These are phyloP conservation scores for Pleurotus platypus DNA, from an alignment of 768 basidiomycete species.

Conservation along the genomic window DNA sequence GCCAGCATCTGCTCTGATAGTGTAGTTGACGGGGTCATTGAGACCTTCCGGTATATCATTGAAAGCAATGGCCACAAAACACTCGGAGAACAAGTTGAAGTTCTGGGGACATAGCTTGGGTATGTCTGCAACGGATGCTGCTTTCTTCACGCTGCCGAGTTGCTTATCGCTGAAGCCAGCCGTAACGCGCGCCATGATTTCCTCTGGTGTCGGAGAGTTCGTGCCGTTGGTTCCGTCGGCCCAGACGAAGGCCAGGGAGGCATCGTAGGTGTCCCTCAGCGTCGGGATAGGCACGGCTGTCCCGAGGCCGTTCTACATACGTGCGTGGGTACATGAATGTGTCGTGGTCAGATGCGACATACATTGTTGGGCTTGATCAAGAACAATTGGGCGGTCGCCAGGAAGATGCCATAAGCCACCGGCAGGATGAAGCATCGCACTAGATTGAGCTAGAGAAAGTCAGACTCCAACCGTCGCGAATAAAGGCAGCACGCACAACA, in stretches of 20 bases:
- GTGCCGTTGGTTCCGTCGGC: constrained; percentile 60
- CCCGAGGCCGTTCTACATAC: constrained; percentile 59
- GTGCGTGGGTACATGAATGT: too few relatives aligned
- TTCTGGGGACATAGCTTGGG: constrained; percentile 64
- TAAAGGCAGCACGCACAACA: constrained; percentile 39
- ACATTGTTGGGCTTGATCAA: constrained; percentile 60
- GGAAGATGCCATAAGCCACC: constrained; percentile 63
- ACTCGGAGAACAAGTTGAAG: constrained; percentile 65
- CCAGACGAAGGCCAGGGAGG: constrained; percentile 57
- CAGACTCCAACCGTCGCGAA: not conserved
- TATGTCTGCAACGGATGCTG: constrained; percentile 46
- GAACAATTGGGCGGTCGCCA: constrained; percentile 61
- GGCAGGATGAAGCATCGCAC: constrained; percentile 62
- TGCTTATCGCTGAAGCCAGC: constrained; percentile 46
- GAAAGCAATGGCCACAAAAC: constrained; percentile 67
- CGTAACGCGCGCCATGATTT: constrained; percentile 62
- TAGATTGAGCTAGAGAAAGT: constrained; percentile 44
- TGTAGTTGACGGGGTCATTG: constrained; percentile 56
- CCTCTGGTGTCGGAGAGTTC: constrained; percentile 48
- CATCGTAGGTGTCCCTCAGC: constrained; percentile 48
- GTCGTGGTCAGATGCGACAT: constrained; percentile 17
- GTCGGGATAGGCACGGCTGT: constrained; percentile 44
- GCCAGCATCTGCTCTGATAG: constrained; percentile 65
- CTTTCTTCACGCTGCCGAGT: constrained; percentile 43
- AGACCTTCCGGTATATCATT: constrained; percentile 44